These are phyloP conservation scores for Hericium erinaceus DNA, from an alignment of 768 basidiomycete species.

Conservation along the genomic window DNA sequence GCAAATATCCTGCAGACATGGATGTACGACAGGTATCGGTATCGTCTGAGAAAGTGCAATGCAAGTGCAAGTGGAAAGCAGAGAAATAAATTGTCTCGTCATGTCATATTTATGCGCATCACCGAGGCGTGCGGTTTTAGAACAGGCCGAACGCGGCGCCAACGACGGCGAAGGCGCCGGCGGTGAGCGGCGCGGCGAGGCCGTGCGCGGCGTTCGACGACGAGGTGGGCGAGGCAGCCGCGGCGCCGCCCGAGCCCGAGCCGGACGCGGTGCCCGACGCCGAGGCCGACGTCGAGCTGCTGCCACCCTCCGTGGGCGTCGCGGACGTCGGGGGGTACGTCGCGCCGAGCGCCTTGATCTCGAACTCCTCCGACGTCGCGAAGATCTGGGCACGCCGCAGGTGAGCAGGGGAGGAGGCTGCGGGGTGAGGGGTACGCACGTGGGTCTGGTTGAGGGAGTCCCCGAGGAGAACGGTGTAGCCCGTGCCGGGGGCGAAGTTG, in stretches of 20 bases:
- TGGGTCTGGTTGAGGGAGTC: constrained; percentile 41
- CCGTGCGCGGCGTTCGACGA: constrained; percentile 4
- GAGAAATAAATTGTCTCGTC: too few relatives aligned
- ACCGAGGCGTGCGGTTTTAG: background rate
- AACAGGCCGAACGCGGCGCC: constrained; percentile 12
- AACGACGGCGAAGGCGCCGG: constrained; percentile 9
- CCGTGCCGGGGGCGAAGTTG: constrained; percentile 28
- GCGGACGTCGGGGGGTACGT: constrained; percentile 37
- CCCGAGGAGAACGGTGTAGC: constrained; percentile 44
- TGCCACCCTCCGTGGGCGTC: constrained; percentile 19
- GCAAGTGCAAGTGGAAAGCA: background rate
- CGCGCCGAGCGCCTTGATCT: constrained; percentile 49
- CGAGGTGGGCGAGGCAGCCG: background rate
- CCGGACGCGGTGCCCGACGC: background rate
- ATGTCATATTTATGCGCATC: too few relatives aligned
- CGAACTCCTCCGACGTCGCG: constrained; percentile 45
- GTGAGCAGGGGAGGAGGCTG: background rate
- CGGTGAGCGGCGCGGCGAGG: constrained; percentile 4
- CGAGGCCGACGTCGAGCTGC: background rate
- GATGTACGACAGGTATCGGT: background rate
- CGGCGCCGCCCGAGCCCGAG: background rate
- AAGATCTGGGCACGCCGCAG: constrained; percentile 38
- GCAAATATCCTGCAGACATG: background rate
- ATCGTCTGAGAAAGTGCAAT: background rate
- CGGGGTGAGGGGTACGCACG: constrained; percentile 30